Evolutionary conservation across 2,329 filamentous ascomycete genomes (phyloP).

Genomic region (Aspergillus jensenii): DNA sequence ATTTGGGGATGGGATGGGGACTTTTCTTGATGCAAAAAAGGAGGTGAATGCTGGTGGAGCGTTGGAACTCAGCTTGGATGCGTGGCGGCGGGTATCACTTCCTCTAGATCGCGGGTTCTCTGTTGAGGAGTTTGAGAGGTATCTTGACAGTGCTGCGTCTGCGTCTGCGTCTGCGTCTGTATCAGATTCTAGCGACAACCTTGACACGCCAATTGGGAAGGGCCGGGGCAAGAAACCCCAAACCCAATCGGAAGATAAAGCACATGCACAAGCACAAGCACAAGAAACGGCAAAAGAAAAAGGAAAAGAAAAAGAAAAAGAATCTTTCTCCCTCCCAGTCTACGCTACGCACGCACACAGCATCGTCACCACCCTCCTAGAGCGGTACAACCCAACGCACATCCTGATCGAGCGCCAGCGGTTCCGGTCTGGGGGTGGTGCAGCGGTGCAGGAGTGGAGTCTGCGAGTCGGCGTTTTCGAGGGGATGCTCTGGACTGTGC

Average conservation of each 20-base stretch:
- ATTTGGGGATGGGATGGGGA: background rate
- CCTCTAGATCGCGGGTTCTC: background rate
- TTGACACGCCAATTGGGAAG: background rate
- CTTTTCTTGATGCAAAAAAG: background rate
- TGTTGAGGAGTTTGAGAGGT: background rate
- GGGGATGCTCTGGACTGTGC: slow-evolving; percentile 72
- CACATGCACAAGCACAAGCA: no score
- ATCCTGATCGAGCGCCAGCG: slow-evolving; percentile 70
- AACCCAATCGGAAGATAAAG: background rate
- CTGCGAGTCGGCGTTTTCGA: slow-evolving; percentile 79
- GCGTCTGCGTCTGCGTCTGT: background rate
- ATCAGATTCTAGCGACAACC: slow-evolving; percentile 7
- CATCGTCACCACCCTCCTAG: slow-evolving; percentile 53
- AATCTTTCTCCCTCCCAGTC: slow-evolving; percentile 51
- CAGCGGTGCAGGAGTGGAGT: slow-evolving; percentile 77
- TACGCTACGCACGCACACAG: slow-evolving; percentile 58
- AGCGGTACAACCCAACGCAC: slow-evolving; percentile 59
- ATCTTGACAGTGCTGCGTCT: slow-evolving; percentile 28
- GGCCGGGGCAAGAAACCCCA: background rate
- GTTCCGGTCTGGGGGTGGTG: slow-evolving; percentile 62
- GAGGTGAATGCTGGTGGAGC: background rate
- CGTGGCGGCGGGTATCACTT: slow-evolving; percentile 41
- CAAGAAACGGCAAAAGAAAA: background rate
- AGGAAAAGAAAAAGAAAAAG: background rate
- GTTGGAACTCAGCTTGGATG: slow-evolving; percentile 24